Percentiles rank a stretch among this genome's conserved stretches.
These are phyloP conservation scores for Rhododendron mucronatum DNA, from an alignment of 148 eudicot species.

Conservation along the genomic window DNA sequence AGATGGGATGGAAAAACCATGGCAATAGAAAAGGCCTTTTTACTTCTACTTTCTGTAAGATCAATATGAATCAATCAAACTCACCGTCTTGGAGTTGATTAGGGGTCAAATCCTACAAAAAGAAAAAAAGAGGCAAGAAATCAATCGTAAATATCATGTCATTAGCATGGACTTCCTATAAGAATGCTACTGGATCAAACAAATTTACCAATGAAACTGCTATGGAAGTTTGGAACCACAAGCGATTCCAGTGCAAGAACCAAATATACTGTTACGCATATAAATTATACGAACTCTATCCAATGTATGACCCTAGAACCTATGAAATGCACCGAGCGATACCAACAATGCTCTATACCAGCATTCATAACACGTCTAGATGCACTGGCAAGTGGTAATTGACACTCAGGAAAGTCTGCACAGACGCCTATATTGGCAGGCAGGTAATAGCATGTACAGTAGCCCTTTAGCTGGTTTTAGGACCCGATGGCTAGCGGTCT, in stretches of 20 bases:
- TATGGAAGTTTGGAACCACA: neutral
- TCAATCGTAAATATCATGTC: neutral
- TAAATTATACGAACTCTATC: neutral
- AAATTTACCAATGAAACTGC: neutral
- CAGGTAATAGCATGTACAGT: neutral
- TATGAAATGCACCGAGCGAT: neutral
- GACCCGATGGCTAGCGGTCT: neutral
- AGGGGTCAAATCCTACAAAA: slow-evolving; percentile 68
- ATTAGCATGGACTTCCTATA: neutral
- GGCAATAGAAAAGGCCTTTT: neutral
- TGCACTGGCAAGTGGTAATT: neutral
- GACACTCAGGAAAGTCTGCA: neutral
- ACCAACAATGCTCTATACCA: neutral
- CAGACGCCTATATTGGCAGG: neutral
- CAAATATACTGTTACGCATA: neutral
- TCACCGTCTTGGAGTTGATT: slow-evolving; percentile 77
- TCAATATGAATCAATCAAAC: slow-evolving; percentile 18
- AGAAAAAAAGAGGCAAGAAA: neutral
- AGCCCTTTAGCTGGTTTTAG: neutral
- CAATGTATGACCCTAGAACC: neutral
- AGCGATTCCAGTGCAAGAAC: neutral
- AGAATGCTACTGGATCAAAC: neutral
- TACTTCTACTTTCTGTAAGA: neutral
- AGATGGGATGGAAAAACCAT: neutral
- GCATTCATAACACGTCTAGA: neutral